Conservation (phyloP, 176 grass and related monocot species). For the Pontederia crassipes region DNA sequence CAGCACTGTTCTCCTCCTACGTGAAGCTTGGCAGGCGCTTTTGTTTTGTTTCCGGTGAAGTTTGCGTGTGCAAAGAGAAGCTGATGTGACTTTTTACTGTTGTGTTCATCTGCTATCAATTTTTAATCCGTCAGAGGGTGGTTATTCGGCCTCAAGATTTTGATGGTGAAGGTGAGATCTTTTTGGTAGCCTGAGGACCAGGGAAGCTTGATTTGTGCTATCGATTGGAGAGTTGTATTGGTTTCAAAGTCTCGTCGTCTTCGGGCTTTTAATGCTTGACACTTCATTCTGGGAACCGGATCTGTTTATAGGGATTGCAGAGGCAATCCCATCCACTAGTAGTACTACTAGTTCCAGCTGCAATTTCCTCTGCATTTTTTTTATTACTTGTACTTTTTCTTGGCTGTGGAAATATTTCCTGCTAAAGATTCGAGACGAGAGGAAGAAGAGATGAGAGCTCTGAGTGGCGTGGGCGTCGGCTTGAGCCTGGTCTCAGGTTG, state of each 20-base stretch:
- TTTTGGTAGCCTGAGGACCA: neutral
- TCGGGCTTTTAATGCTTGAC: too few relatives aligned
- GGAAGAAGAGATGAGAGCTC: neutral
- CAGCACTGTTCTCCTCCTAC: too few relatives aligned
- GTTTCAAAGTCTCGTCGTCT: neutral
- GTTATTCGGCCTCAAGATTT: neutral
- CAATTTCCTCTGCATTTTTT: neutral
- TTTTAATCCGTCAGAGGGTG: too few relatives aligned
- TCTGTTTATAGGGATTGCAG: too few relatives aligned
- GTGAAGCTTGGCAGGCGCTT: too few relatives aligned
- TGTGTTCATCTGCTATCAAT: too few relatives aligned
- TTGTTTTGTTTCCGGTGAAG: too few relatives aligned
- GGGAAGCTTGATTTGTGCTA: neutral
- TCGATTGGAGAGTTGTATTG: neutral
- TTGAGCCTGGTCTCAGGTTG: conserved; percentile 10
- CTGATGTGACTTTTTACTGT: too few relatives aligned
- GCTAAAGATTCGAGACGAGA: neutral
- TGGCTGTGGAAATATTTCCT: neutral
- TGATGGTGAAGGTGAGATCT: neutral
- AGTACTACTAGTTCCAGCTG: too few relatives aligned
- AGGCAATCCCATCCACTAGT: too few relatives aligned
- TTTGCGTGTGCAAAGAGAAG: too few relatives aligned
- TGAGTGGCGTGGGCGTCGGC: neutral
- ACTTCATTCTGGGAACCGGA: too few relatives aligned
- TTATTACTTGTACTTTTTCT: neutral